Base-by-base conservation (phyloP, 2,329 filamentous ascomycete genomes). In the Diaporthe sp. region DNA sequence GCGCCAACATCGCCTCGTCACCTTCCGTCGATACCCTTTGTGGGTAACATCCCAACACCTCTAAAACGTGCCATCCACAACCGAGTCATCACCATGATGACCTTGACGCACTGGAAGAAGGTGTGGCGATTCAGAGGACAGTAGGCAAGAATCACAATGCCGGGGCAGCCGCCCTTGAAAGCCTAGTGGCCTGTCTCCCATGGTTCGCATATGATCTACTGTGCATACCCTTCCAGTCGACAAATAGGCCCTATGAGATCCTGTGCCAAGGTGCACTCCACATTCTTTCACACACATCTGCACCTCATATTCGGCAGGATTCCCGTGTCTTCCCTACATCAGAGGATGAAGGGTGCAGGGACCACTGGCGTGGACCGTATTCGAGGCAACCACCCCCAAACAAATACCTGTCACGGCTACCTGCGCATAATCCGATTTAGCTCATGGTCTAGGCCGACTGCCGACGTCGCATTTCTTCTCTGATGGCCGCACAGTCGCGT, bases 161-260 rank as follows among this genome's bases (percentile, higher is more conserved):
- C 65, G 65, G 65, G 49, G 46, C 65, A 69, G 34, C 49, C 65
- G n/a, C 34, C n/a, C 13, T 42, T 8, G 22, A 25, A 13, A 42
- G 49, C 65, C 49, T 55, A 69, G 49, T 39, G 65, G 49, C 34
- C 49, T n/a, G 31, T 69, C 65, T 53, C 34, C 65, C 22, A 39
- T 69, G 49, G 65, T 69, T 69, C 65, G 65, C 65, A 69, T 55
- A 55, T 55, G 65, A 69, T 69, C 65, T 55, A 55, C 65, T 34
- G n/a, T 42, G 34, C 46, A 55, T 55, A 42, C 49, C 34, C 31
- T 42, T 34, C 15, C 49, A 28, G 49, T 25, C 15, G 31, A 39
- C 34, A 42, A 31, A 69, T 46, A 28, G 49, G 34, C 49, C 49
- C 49, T 69, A 39, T n/a, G 34, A 22, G 49, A 42, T 69, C 49